phyloP scores from a whole-genome alignment of 352 stramenopile species.

The Aphanomyces astaci region DNA sequence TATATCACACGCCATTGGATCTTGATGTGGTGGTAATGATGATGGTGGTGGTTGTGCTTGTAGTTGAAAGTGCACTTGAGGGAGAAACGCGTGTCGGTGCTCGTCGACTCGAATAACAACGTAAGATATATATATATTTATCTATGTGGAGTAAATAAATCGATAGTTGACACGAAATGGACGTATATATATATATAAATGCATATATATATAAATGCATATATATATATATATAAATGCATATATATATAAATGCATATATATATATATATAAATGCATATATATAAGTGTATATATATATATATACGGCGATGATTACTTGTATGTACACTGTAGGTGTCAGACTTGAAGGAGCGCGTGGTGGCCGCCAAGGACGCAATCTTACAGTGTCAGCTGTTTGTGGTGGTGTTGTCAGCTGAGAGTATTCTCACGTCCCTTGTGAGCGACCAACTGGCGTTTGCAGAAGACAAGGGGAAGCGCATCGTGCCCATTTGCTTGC shows the following conservation, averaged over 20 bases:
- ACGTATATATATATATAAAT: too few species aligned
- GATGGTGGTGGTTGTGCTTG: too few species aligned
- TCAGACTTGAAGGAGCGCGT: constrained; percentile 62
- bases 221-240: too few species aligned
- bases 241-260: too few species aligned
- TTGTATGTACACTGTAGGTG: constrained; percentile 1
- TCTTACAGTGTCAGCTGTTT: constrained; percentile 68
- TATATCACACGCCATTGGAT: too few species aligned
- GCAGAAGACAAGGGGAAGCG: constrained; percentile 74
- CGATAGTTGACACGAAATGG: too few species aligned
- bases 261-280: too few species aligned
- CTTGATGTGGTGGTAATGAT: too few species aligned
- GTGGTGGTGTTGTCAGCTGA: constrained; percentile 69
- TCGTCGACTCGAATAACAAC: constrained; percentile 14
- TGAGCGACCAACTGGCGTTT: constrained; percentile 74
- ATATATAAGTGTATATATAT: too few species aligned
- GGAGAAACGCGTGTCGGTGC: not conserved
- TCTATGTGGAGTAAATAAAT: too few species aligned
- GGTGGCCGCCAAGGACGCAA: constrained; percentile 66
- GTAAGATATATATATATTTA: not conserved
- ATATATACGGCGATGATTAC: too few species aligned
- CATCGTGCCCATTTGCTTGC: constrained; percentile 53
- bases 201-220: too few species aligned
- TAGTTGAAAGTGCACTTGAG: not conserved
- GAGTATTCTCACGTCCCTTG: constrained; percentile 59